A percentile compares a stretch with the other conserved stretches of the same genome.
Conservation (phyloP, 805 yeast species). For the Candida insectorum region DNA sequence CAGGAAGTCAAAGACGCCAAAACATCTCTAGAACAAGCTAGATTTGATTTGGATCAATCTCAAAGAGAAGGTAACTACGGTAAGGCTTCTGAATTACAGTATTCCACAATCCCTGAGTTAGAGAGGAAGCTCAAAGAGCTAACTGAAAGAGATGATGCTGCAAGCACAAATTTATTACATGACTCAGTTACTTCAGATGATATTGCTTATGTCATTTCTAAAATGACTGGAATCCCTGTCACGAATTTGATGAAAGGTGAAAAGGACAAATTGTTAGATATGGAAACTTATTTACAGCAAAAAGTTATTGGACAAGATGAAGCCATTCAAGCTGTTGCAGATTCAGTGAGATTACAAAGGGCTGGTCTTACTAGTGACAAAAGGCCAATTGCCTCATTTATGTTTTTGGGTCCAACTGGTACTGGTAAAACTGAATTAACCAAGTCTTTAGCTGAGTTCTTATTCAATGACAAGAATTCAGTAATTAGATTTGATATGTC, state of each 20-base stretch:
- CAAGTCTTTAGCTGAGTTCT: constrained; percentile 84
- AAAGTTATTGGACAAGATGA: constrained; percentile 95
- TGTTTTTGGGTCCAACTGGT: constrained; percentile 98
- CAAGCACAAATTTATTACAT: constrained; percentile 52
- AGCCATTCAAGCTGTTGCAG: constrained; percentile 84
- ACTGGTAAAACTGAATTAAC: constrained; percentile 97
- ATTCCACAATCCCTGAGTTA: constrained; percentile 78
- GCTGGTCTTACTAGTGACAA: constrained; percentile 95
- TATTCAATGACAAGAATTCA: constrained; percentile 84
- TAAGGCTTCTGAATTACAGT: constrained; percentile 84
- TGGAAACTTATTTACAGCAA: constrained; percentile 75
- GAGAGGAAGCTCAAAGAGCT: constrained; percentile 55
- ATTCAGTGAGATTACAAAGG: constrained; percentile 92
- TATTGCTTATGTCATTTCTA: constrained; percentile 85
- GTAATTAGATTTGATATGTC: constrained; percentile 96
- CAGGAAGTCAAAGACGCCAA: constrained; percentile 78
- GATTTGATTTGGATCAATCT: constrained; percentile 74
- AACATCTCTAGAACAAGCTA: constrained; percentile 79
- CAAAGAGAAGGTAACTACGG: constrained; percentile 86
- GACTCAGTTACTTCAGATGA: constrained; percentile 94
- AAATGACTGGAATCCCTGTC: constrained; percentile 95
- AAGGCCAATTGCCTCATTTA: constrained; percentile 93
- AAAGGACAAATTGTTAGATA: constrained; percentile 80
- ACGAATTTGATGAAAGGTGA: constrained; percentile 91
- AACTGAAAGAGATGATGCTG: constrained; percentile 31